phyloP scores from a whole-genome alignment of 2,329 filamentous ascomycete species.

The Mollisia scopiformis region DNA sequence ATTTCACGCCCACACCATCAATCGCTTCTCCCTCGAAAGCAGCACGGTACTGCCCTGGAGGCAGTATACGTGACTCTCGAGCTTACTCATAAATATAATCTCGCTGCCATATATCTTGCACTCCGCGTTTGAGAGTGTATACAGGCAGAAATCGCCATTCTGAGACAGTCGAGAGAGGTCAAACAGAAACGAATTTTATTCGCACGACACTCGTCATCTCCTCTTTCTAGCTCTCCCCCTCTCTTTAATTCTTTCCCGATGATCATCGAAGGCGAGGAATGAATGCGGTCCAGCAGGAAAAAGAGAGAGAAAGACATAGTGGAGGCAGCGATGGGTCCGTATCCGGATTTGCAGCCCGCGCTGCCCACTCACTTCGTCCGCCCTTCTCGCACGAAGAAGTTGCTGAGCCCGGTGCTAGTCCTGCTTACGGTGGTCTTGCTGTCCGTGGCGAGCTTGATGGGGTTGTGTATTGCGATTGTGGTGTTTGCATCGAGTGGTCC shows the following conservation, averaged over 20 bases:
- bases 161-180: slow-evolving; percentile 22
- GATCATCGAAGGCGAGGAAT: background rate
- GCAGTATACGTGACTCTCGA: slow-evolving; percentile 2
- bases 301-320: background rate
- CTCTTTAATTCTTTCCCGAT: background rate
- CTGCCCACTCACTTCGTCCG: slow-evolving; percentile 10
- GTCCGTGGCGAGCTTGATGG: slow-evolving; percentile 14
- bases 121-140: slow-evolving; percentile 15
- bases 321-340: slow-evolving; percentile 11
- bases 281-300: background rate
- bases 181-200: slow-evolving; percentile 1
- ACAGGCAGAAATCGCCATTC: slow-evolving; percentile 19
- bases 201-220: slow-evolving; percentile 3
- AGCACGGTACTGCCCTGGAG: slow-evolving; percentile 3
- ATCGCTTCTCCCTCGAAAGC: background rate
- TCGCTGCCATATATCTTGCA: slow-evolving; percentile 4
- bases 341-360: slow-evolving; percentile 17
- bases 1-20: background rate
- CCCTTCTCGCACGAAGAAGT: slow-evolving; percentile 16
- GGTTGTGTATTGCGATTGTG: slow-evolving; percentile 14
- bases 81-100: background rate
- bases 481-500: slow-evolving; percentile 11
- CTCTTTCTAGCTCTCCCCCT: background rate
- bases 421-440: slow-evolving; percentile 19
- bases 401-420: slow-evolving; percentile 25